These are phyloP conservation scores for Helicostylum pulchrum DNA, from an alignment of 192 early-diverging fungal genomes.

Conservation along the genomic window DNA sequence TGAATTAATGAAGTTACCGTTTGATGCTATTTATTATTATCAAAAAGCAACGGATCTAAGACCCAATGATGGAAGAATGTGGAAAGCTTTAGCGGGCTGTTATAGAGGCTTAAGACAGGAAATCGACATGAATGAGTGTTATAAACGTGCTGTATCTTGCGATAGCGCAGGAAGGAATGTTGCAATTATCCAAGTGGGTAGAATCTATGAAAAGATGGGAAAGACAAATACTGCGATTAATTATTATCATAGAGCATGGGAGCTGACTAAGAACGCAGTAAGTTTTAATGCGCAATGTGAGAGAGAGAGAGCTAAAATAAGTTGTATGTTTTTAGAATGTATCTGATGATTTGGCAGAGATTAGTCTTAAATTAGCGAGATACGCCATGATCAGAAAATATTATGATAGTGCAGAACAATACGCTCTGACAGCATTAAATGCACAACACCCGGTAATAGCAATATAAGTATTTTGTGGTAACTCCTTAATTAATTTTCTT, in stretches of 20 bases:
- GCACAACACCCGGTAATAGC: constrained; percentile 28
- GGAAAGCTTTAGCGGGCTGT: constrained; percentile 73
- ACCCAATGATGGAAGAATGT: constrained; percentile 84
- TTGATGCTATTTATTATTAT: constrained; percentile 82
- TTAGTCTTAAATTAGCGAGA: constrained; percentile 15
- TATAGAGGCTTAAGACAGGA: constrained; percentile 47
- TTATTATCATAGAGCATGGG: constrained; percentile 49
- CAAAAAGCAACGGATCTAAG: constrained; percentile 68
- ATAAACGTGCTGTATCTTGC: constrained; percentile 57
- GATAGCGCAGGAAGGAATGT: constrained; percentile 50
- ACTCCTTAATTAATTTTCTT: too few relatives aligned
- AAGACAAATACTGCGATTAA: constrained; percentile 51
- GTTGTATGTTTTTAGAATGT: background rate
- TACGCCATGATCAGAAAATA: constrained; percentile 36
- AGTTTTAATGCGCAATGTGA: constrained; percentile 12
- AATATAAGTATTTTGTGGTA: too few relatives aligned
- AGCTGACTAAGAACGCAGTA: constrained; percentile 22
- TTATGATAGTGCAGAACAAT: constrained; percentile 38
- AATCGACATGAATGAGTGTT: constrained; percentile 68
- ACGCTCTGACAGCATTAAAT: constrained; percentile 34
- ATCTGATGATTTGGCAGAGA: constrained; percentile 29
- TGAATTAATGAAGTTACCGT: constrained; percentile 79
- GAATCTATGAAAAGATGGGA: constrained; percentile 55
- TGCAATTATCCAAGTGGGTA: constrained; percentile 55
- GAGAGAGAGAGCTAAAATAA: background rate